A percentile compares a stretch with the other conserved stretches of the same genome.
phyloP scores from a whole-genome alignment of 208 protist genomes.

The Leishmania aethiopica region DNA sequence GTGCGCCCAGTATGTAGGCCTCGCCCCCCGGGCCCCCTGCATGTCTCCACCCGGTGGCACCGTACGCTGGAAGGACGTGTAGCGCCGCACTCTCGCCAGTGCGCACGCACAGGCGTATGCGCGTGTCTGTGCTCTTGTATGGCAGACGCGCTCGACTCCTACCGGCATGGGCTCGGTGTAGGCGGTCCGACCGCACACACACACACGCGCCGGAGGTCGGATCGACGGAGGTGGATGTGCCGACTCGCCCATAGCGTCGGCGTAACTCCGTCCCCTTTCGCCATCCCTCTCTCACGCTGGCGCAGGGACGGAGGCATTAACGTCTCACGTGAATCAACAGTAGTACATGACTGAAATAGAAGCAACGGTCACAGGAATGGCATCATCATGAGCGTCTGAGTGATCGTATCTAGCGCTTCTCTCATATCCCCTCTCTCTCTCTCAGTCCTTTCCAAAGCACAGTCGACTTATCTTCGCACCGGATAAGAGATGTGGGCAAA shows the following conservation, averaged over 20 bases:
- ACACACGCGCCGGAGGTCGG: background rate
- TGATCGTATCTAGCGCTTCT: background rate
- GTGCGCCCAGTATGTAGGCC: background rate
- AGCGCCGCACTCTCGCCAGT: background rate
- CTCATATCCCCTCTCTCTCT: background rate
- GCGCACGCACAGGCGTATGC: background rate
- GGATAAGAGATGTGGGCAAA: background rate
- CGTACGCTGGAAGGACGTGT: background rate
- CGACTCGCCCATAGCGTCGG: background rate
- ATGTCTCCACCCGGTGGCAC: background rate
- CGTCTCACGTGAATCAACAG: background rate
- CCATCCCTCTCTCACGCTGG: background rate
- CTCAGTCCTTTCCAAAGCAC: background rate
- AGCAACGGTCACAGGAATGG: background rate
- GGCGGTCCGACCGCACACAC: too few species aligned
- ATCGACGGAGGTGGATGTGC: background rate
- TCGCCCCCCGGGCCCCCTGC: background rate
- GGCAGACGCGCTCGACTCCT: background rate
- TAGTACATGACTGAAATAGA: background rate
- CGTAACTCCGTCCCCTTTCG: background rate
- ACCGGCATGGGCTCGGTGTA: background rate
- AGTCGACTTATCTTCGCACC: background rate
- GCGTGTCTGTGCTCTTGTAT: background rate
- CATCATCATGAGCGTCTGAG: background rate
- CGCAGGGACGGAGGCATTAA: background rate